These are phyloP conservation scores for Candida sithepensis DNA, from an alignment of 805 yeast species.

Conservation along the genomic window DNA sequence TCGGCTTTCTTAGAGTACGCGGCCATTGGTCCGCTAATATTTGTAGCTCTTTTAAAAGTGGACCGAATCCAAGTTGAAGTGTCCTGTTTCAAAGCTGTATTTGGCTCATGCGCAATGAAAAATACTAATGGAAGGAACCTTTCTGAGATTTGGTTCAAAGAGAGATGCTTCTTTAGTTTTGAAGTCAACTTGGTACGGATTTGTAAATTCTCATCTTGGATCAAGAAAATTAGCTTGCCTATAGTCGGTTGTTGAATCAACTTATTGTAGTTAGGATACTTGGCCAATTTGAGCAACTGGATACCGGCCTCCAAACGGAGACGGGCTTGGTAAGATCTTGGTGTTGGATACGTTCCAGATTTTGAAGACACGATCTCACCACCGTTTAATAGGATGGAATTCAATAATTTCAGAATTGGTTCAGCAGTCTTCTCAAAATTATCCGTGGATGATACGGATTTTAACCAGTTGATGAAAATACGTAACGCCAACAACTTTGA, in stretches of 20 bases:
- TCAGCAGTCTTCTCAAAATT: constrained; percentile 44
- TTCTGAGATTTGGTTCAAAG: constrained; percentile 53
- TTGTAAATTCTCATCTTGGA: constrained; percentile 61
- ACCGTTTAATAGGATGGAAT: constrained; percentile 64
- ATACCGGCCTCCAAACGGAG: constrained; percentile 68
- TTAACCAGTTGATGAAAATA: constrained; percentile 56
- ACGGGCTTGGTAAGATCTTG: constrained; percentile 54
- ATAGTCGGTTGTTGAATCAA: constrained; percentile 51
- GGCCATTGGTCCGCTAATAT: constrained; percentile 3
- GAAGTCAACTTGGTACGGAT: constrained; percentile 54
- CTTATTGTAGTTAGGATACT: constrained; percentile 46
- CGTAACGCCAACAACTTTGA: constrained; percentile 41
- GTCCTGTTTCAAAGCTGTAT: constrained; percentile 41
- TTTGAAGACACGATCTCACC: constrained; percentile 66
- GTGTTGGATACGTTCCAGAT: constrained; percentile 53
- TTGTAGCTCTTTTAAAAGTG: constrained; percentile 36
- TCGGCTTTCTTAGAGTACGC: constrained; percentile 30
- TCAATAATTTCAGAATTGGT: constrained; percentile 64
- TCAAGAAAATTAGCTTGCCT: constrained; percentile 49
- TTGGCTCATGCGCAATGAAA: constrained; percentile 77
- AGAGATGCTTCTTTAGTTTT: constrained; percentile 47
- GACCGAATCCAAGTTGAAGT: constrained; percentile 72
- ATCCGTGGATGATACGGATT: constrained; percentile 30
- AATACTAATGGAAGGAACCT: constrained; percentile 65
- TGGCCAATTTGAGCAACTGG: constrained; percentile 60